These are phyloP conservation scores for Yamadazyma insecticola DNA, from an alignment of 805 yeast genomes.

Conservation along the genomic window DNA sequence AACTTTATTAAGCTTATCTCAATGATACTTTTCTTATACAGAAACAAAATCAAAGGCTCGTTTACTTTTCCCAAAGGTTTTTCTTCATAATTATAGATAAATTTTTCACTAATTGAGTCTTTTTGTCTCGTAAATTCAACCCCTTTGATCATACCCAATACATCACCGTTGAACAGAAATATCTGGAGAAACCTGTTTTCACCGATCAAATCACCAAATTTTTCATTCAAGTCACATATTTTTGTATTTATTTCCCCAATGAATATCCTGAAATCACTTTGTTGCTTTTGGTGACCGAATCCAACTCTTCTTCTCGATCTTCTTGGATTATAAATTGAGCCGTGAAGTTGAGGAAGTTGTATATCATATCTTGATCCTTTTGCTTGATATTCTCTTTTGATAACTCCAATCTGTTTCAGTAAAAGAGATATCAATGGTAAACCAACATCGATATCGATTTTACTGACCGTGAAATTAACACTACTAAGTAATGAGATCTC, in stretches of 20 bases:
- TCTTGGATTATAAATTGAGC: slow-evolving; percentile 8
- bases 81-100: slow-evolving; percentile 19
- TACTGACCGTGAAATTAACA: slow-evolving; percentile 5
- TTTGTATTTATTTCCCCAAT: too few relatives aligned
- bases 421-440: too few relatives aligned
- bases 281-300: too few relatives aligned
- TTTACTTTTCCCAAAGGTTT: slow-evolving; percentile 3
- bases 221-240: too few relatives aligned
- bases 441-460: slow-evolving; percentile 3
- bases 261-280: too few relatives aligned
- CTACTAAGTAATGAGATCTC: slow-evolving; percentile 13
- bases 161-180: slow-evolving; percentile 15
- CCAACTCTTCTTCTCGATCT: slow-evolving; percentile 13
- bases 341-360: background rate
- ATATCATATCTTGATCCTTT: background rate
- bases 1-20: slow-evolving; percentile 8
- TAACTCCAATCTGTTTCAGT: background rate
- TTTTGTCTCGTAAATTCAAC: slow-evolving; percentile 14
- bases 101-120: slow-evolving; percentile 5
- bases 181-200: slow-evolving; percentile 13
- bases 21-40: slow-evolving; percentile 2
- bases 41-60: slow-evolving; percentile 7
- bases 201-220: slow-evolving; percentile 22
- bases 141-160: slow-evolving; percentile 18
- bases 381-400: slow-evolving; percentile 3